Conservation (phyloP, 305 asterid species). For the Solanum hybrid region DNA sequence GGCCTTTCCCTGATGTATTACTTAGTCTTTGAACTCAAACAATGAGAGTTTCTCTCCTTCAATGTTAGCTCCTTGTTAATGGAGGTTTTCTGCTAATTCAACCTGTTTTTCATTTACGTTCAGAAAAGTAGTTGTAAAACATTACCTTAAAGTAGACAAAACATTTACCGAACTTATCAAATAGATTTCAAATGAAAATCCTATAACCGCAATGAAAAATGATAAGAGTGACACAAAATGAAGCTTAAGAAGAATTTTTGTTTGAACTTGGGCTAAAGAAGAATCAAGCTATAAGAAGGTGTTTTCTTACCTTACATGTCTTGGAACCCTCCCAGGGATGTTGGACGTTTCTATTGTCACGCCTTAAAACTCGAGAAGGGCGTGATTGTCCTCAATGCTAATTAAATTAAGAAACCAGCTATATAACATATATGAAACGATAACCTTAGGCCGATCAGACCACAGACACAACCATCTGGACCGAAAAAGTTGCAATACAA, state of each 20-base stretch:
- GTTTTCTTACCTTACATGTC: not conserved
- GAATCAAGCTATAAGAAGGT: not conserved
- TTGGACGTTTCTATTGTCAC: not conserved
- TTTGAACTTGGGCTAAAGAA: not conserved
- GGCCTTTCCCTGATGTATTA: too few species aligned
- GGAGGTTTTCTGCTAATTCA: too few species aligned
- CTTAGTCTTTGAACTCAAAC: too few species aligned
- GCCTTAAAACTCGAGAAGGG: not conserved
- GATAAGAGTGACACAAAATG: not conserved
- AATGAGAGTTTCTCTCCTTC: too few species aligned
- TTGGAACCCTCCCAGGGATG: not conserved
- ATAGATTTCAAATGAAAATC: not conserved
- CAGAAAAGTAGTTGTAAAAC: not conserved
- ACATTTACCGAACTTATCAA: not conserved
- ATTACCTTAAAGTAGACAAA: not conserved
- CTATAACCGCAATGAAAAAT: not conserved
- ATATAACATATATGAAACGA: not conserved
- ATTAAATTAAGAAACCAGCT: too few species aligned
- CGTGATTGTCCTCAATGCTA: not conserved
- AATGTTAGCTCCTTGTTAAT: too few species aligned
- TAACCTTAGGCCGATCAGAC: not conserved
- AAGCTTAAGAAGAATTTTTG: not conserved
- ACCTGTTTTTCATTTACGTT: too few species aligned
- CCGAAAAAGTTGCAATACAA: not conserved
- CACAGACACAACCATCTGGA: not conserved